phyloP scores from a whole-genome alignment of 1,284 basidiomycete genomes.

The Ceratobasidium sp. region DNA sequence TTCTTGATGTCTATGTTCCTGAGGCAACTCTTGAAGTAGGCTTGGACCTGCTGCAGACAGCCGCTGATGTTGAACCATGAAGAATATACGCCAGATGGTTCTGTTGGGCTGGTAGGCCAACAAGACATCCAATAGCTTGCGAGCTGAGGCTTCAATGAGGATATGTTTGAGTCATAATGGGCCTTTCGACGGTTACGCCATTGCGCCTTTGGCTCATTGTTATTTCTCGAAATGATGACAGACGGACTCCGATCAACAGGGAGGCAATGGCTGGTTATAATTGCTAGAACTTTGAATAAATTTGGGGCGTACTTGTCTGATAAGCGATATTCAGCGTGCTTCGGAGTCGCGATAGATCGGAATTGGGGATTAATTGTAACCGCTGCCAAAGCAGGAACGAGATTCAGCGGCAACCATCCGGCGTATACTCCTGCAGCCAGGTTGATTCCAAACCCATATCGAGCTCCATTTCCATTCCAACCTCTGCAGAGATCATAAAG shows the following conservation, averaged over 20 bases:
- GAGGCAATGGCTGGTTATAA: background rate
- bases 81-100: background rate
- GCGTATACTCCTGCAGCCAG: constrained; percentile 5
- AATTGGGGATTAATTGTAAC: constrained; percentile 22
- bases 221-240: background rate
- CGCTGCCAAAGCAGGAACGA: constrained; percentile 8
- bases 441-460: background rate
- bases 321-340: background rate
- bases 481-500: constrained; percentile 12
- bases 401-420: background rate
- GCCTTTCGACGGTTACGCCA: background rate
- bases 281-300: background rate
- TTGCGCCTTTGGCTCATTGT: background rate
- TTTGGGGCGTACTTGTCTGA: constrained; percentile 1
- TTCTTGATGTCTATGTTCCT: background rate
- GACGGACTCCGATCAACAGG: background rate
- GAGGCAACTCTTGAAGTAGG: background rate
- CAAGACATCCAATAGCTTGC: background rate
- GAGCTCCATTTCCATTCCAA: background rate
- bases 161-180: background rate
- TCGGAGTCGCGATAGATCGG: background rate
- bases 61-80: background rate
- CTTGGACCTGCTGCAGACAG: background rate
- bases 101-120: background rate
- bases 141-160: background rate